Evolutionary conservation across 140 eudicot species (phyloP), one percentile per base, ranked within the genome.

Genomic region (Stevia rebaudiana): DNA sequence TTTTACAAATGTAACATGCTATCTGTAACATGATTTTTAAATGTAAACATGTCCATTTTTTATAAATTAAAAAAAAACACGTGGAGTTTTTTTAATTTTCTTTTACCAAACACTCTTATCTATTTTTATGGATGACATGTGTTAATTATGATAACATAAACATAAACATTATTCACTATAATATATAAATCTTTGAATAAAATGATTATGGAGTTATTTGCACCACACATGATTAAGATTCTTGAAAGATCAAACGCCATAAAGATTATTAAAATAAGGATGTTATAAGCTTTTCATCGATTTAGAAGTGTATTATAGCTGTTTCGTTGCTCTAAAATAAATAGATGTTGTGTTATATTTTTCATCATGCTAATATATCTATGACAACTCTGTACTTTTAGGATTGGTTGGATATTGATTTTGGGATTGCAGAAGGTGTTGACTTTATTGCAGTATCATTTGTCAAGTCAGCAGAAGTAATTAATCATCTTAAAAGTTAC

Each of bases 331-430:
- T 10, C 54, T 43, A 66, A 66, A n/a, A 3, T 12, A 12, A 7
- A 66, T 4, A 8, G 50, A 36, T 28, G 19, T 22, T 21, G 24
- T 51, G n/a, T 42, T n/a, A 44, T 15, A 8, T 17, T 8, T 19
- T 47, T 30, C 18, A 9, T 60, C 2, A 37, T 49, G 23, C 33
- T 72, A 42, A 72, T 28, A 36, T n/a, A 8, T 17, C 54, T 61
- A 21, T 24, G 16, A 48, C 13, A 8, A 22, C 43, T 63, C 54
- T 33, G 51, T 62, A 44, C 19, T 41, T 74, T 41, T 72, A 91
- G 98, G 98, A 91, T 82, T 91, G 98, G 96, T 68, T 91, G 85
- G 98, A 91, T 65, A 91, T 91, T 56, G 98, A 87, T 71, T 91
- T 91, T 63, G 98, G 95, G 71, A 79, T 87, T 21, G 86, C 96